Conservation (phyloP, 1,284 basidiomycete genomes). For the Rhodotorula sp. region DNA sequence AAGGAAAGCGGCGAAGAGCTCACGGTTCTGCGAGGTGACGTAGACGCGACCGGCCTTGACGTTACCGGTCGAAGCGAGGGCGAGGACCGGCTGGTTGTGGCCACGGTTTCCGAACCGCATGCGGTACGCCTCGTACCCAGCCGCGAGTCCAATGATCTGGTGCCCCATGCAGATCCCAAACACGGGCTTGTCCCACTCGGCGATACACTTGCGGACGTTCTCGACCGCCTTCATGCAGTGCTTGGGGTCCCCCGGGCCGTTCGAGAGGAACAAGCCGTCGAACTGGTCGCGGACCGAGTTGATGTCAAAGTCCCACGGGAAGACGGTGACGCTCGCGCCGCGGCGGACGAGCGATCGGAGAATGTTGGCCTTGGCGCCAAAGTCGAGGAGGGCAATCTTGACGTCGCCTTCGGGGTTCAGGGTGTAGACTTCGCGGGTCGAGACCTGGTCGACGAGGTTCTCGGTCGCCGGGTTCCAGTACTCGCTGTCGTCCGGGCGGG, state of each 20-base stretch:
- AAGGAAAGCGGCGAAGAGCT: conserved; percentile 44
- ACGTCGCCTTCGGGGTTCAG: conserved; percentile 85
- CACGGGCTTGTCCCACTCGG: conserved; percentile 87
- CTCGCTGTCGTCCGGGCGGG: conserved; percentile 61
- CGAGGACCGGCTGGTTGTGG: conserved; percentile 98
- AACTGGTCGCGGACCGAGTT: conserved; percentile 83
- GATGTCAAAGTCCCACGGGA: conserved; percentile 98
- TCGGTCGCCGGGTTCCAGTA: conserved; percentile 91
- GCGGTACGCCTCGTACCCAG: conserved; percentile 91
- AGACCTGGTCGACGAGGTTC: conserved; percentile 91
- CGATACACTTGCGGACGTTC: conserved; percentile 73
- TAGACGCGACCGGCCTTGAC: conserved; percentile 95
- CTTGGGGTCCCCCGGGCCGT: conserved; percentile 92
- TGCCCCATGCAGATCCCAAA: conserved; percentile 99
- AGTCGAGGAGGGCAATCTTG: conserved; percentile 93
- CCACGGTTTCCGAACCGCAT: conserved; percentile 98
- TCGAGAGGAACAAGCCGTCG: conserved; percentile 94
- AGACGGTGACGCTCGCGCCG: conserved; percentile 86
- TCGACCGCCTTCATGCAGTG: conserved; percentile 84
- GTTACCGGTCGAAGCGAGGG: conserved; percentile 81
- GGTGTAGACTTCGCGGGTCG: conserved; percentile 78
- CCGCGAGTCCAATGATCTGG: conserved; percentile 94
- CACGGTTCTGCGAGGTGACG: conserved; percentile 73
- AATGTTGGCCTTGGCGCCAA: conserved; percentile 97
- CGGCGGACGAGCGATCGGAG: conserved; percentile 86